Base-by-base conservation (phyloP, 148 eudicot genomes). In the Spergularia marina region DNA sequence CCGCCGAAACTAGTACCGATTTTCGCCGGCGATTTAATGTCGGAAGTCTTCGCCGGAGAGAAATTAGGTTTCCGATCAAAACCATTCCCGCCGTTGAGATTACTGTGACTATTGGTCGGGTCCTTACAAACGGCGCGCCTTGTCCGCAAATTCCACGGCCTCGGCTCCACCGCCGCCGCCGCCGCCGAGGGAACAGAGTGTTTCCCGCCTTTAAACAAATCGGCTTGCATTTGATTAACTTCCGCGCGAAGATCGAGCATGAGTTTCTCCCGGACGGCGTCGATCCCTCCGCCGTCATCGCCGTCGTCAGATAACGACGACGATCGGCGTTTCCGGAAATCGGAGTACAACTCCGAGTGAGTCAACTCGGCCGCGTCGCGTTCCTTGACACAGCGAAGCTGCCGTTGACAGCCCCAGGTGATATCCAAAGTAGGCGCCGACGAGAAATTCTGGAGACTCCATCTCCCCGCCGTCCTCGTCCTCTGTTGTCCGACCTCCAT, bases 61-160 rank as follows among this genome's bases (percentile, higher is more conserved):
- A 52, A 72, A 47, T 44, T 71, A 58, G 82, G 71, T 72, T 62
- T 82, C 72, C 66, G 47, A 52, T 67, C 76, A 54, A 65, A 84
- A 41, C 57, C 75, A 17, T 69, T 80, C 66, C 71, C 81, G 44
- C 68, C 81, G 53, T 49, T 77, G 56, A 6, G 49, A 59, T 0
- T 77, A 21, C 23, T 68, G 77, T 57, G 56, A 65, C 44, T 44
- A 14, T n/a, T 68, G 12, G 36, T 71, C 47, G 79, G 84, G 20
- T 72, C 81, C 79, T 81, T 89, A 36, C 81, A 86, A 17, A 86
- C 82, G 7, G 91, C 90, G 75, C 92, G 54, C 54, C 90, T 44
- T 10, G 80, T 87, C 86, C 97, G 76, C 86, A 92, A 82, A 74
- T 92, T 92, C 98, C 93, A 89, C 76, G 87, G 96, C 69, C 82